Evolutionary conservation across 148 eudicot species (phyloP).

Genomic region (Heliosperma pusillum): DNA sequence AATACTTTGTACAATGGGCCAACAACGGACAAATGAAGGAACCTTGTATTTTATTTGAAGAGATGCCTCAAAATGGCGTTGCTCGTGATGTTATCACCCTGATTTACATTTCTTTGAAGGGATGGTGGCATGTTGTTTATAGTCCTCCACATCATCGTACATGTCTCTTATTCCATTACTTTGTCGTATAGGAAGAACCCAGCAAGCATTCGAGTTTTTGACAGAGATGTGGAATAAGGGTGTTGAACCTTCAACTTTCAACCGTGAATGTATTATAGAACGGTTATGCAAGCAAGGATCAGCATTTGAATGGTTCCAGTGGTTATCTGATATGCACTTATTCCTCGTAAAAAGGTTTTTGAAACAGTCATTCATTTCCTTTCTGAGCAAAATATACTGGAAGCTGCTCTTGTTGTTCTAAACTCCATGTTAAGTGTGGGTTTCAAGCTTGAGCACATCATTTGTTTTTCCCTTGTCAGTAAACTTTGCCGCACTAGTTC

Average conservation of each 20-base stretch:
- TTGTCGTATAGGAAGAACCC: conserved; percentile 37
- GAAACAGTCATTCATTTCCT: conserved; percentile 40
- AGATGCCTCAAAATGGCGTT: conserved; percentile 53
- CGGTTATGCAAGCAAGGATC: conserved; percentile 60
- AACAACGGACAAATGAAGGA: conserved; percentile 36
- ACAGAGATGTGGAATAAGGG: conserved; percentile 58
- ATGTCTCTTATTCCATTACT: conserved; percentile 42
- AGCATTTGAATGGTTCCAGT: conserved; percentile 49
- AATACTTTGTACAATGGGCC: conserved; percentile 52
- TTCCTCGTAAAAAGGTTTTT: conserved; percentile 41
- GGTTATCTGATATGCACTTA: conserved; percentile 50
- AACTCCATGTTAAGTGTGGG: conserved; percentile 46
- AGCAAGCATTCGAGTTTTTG: conserved; percentile 49
- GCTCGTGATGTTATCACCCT: conserved; percentile 42
- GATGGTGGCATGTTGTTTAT: conserved; percentile 52
- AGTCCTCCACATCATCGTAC: conserved; percentile 51
- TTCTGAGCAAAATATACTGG: conserved; percentile 36
- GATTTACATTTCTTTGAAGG: conserved; percentile 39
- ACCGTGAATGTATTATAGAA: conserved; percentile 44
- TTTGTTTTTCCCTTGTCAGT: conserved; percentile 31
- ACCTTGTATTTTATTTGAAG: conserved; percentile 53
- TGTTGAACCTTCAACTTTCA: conserved; percentile 38
- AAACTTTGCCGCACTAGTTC: conserved; percentile 37
- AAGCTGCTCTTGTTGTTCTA: conserved; percentile 43
- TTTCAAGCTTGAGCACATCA: conserved; percentile 26